Conservation (phyloP, 176 grass and related monocot genomes). For the Rhipidocladum racemiflorum region DNA sequence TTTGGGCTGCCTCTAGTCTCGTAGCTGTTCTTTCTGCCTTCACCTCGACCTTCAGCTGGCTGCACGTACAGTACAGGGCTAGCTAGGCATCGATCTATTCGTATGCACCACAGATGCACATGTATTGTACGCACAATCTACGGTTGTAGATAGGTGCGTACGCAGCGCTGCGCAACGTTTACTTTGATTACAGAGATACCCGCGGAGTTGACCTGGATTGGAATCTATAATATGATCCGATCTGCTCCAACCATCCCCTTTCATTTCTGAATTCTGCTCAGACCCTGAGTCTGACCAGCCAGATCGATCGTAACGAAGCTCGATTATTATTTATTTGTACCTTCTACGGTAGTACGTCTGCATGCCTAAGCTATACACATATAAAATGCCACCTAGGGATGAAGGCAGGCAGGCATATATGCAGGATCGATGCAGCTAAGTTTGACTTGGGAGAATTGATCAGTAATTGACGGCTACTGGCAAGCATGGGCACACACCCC, state of each 20-base stretch:
- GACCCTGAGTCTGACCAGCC: not conserved
- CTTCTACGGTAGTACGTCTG: not conserved
- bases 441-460: slow-evolving; percentile 10
- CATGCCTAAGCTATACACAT: not conserved
- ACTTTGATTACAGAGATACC: not conserved
- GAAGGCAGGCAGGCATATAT: not conserved
- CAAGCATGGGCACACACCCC: not conserved
- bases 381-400: not conserved
- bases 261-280: slow-evolving; percentile 30
- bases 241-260: not conserved
- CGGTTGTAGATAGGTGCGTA: too few species aligned
- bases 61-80: not conserved
- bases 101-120: not conserved
- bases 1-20: not conserved
- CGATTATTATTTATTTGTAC: not conserved
- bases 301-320: not conserved
- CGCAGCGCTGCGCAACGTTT: not conserved
- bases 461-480: not conserved
- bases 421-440: not conserved
- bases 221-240: slow-evolving; percentile 13
- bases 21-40: not conserved
- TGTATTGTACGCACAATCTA: not conserved
- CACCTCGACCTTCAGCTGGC: not conserved
- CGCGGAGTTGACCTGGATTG: not conserved
- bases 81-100: not conserved